phyloP scores from a whole-genome alignment of 2,329 filamentous ascomycete species.

The Claviceps quebecensis region DNA sequence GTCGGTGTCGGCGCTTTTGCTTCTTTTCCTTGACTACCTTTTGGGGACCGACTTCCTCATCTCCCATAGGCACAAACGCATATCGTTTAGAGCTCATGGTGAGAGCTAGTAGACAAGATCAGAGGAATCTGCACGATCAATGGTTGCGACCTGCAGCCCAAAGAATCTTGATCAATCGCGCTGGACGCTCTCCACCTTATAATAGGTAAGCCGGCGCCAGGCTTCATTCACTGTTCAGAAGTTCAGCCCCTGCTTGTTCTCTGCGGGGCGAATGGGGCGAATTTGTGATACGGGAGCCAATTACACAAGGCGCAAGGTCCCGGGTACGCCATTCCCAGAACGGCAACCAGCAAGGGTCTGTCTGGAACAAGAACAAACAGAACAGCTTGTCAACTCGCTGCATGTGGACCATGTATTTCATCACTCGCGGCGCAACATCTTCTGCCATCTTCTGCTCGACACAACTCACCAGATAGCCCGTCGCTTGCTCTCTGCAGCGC shows the following conservation, averaged over 20 bases:
- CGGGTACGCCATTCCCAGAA: no score
- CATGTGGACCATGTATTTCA: no score
- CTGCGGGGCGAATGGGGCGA: no score
- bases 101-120: neutral
- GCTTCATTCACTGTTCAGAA: no score
- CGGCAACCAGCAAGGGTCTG: neutral
- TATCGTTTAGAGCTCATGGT: slow-evolving; percentile 46
- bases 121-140: neutral
- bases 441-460: neutral
- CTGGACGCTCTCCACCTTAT: no score
- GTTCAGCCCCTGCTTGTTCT: no score
- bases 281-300: no score
- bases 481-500: slow-evolving; percentile 2
- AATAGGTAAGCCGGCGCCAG: no score
- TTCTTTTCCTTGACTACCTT: slow-evolving; percentile 37
- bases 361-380: neutral
- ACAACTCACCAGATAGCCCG: slow-evolving; percentile 3
- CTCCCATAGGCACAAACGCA: slow-evolving; percentile 54
- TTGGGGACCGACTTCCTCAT: slow-evolving; percentile 43
- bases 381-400: slow-evolving; percentile 1
- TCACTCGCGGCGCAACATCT: neutral
- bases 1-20: slow-evolving; percentile 23
- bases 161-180: no score
- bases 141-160: no score
- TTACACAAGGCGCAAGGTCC: no score